Evolutionary conservation across 2,329 filamentous ascomycete species (phyloP).

Genomic region (Talaromyces sp.): DNA sequence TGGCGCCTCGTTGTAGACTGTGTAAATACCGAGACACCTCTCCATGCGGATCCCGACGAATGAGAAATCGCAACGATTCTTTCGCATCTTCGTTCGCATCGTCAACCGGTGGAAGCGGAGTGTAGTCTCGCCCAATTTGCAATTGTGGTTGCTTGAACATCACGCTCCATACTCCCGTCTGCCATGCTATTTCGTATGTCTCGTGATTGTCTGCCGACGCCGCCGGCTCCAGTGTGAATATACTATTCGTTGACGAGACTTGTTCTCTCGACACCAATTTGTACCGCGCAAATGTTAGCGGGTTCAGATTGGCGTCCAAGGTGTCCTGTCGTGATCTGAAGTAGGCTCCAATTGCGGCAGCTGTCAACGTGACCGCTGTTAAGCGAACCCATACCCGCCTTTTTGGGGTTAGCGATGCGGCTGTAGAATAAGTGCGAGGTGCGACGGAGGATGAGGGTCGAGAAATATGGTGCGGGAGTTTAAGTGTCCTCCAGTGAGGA

Average conservation of each 20-base stretch:
- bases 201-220: slow-evolving; percentile 32
- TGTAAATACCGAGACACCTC: slow-evolving; percentile 84
- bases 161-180: slow-evolving; percentile 74
- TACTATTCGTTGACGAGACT: slow-evolving; percentile 46
- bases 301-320: slow-evolving; percentile 32
- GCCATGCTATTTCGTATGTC: slow-evolving; percentile 51
- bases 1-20: slow-evolving; percentile 58
- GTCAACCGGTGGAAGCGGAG: slow-evolving; percentile 66
- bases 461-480: not conserved
- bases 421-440: slow-evolving; percentile 25
- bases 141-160: slow-evolving; percentile 93
- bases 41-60: slow-evolving; percentile 73
- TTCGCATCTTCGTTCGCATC: slow-evolving; percentile 25
- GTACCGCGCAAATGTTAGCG: slow-evolving; percentile 40
- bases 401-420: slow-evolving; percentile 23
- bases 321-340: slow-evolving; percentile 29
- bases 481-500: slow-evolving; percentile 21
- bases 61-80: slow-evolving; percentile 63
- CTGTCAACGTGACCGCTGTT: slow-evolving; percentile 33
- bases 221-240: slow-evolving; percentile 44
- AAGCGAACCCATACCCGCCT: slow-evolving; percentile 35
- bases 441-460: not conserved
- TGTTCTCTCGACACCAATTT: slow-evolving; percentile 42
- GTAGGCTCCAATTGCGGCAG: slow-evolving; percentile 37
- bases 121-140: slow-evolving; percentile 89